Evolutionary conservation across 2,329 filamentous ascomycete genomes (phyloP), one percentile per base, ranked within the genome.

Genomic region (Ambrosiella beaveri): DNA sequence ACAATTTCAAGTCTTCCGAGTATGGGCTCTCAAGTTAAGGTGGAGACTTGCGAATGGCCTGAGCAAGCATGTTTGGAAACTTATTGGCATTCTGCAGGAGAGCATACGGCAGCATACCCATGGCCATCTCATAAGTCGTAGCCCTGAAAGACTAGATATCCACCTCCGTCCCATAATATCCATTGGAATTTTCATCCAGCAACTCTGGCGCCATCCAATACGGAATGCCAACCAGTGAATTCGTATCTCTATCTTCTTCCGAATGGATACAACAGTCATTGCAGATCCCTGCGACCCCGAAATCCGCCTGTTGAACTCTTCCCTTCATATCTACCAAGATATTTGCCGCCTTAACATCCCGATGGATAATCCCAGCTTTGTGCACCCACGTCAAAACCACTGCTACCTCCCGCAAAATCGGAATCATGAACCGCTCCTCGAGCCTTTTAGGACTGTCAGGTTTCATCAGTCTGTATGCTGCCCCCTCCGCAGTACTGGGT

Each of bases 151-250:
- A 86, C 87, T 88, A 93, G 55, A 90, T 88, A 64, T 93, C 87
- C 49, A 85, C 81, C 65, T 85, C 82, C 12, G 81, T 84, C 60
- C 83, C 83, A 66, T 86, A 86, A 15, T 54, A 47, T 7, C 44
- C 27, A n/a, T 54, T 45, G 7, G 50, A 38, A n/a, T 45, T 40
- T 4, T 81, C 80, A 59, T 84, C 79, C 63, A 86, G 83, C 11
- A 91, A 74, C 65, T 93, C 88, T 0, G 85, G 86, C 0, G 88
- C 85, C 86, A 93, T 90, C 85, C 86, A 93, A 68, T 90, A 82
- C 2, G 84, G 84, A 0, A 88, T 93, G 19, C 87, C 87, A 58
- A 91, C 85, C 54, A 91, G 84, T 0, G 87, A 91, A 6, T 84
- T 84, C 57, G 86, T 64, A 86, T 86, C 84, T 47, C 77, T 84